Base-by-base conservation (phyloP, 257 asterid species). In the Forsythia suspensa region DNA sequence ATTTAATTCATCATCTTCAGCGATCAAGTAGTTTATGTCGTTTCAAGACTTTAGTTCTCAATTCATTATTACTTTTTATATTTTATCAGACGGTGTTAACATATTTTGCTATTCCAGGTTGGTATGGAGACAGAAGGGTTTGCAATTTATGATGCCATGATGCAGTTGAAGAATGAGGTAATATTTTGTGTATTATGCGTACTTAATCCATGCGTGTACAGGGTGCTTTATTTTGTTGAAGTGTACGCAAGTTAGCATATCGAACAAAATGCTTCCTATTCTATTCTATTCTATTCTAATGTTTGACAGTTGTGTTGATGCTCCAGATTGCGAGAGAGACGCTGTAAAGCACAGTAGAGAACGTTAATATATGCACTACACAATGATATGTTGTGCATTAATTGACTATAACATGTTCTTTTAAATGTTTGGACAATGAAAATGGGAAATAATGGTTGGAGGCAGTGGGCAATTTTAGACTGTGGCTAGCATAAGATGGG, bases 61-160 rank as follows among this genome's bases (percentile, higher is more conserved):
- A 63, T n/a, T 63, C 29, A 63, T 63, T 63, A 63, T 9, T 20
- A 21, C 67, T 21, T 63, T 4, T 11, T 29, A 24, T 63, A 63
- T 29, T 20, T 63, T 29, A 63, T 63, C 39, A 12, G 70, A n/a
- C 1, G 18, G 18, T 29, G 40, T 1, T 24, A 63, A 63, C 70
- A 8, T 69, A 20, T 41, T 80, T 73, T 71, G 37, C 48, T 38
- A 37, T 74, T 75, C 77, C 76, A 95, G 98, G 97, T 95, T 85
- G 98, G 91, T 68, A 84, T 90, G 97, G 98, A 95, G 83, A 72
- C 88, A 0, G 97, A 95, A 79, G 99, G 99, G 72, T 95, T 95
- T 83, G 99, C 98, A 65, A 95, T 95, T 73, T 95, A 95, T 88
- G 98, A 95, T 86, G 87, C 94, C 36, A 76, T 95, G 99, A 95